Evolutionary conservation across 2,329 filamentous ascomycete genomes (phyloP).

Genomic region (Xylaria sp.): DNA sequence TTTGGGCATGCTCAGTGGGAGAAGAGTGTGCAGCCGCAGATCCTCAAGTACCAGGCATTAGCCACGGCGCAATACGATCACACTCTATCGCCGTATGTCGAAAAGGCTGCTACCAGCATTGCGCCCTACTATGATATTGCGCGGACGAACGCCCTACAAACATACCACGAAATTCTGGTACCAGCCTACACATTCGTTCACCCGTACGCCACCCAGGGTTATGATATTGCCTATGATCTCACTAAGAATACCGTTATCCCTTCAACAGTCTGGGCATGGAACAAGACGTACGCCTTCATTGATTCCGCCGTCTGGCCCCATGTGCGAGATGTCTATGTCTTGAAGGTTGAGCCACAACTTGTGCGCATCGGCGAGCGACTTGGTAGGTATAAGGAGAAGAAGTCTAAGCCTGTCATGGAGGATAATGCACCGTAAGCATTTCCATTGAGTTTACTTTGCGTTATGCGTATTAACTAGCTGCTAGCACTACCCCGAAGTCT

Average conservation of each 20-base stretch:
- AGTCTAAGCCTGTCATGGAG: constrained; percentile 44
- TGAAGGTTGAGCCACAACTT: constrained; percentile 95
- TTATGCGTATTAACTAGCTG: constrained; percentile 15
- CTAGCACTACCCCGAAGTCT: constrained; percentile 41
- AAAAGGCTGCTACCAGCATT: constrained; percentile 60
- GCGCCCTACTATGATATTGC: constrained; percentile 76
- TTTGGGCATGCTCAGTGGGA: constrained; percentile 78
- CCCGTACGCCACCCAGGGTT: constrained; percentile 75
- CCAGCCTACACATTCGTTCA: constrained; percentile 76
- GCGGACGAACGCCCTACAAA: constrained; percentile 65
- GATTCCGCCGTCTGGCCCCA: constrained; percentile 82
- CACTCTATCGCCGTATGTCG: constrained; percentile 74
- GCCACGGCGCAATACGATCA: constrained; percentile 71
- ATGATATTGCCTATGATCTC: constrained; percentile 69
- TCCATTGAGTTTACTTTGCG: neutral
- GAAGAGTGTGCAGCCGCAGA: constrained; percentile 74
- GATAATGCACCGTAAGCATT: constrained; percentile 42
- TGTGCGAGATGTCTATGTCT: constrained; percentile 77
- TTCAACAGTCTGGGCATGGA: constrained; percentile 72
- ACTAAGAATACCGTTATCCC: constrained; percentile 74
- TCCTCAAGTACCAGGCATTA: constrained; percentile 67
- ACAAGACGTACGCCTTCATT: constrained; percentile 71
- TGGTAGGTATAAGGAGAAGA: constrained; percentile 69
- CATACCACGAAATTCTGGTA: constrained; percentile 74
- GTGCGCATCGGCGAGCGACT: constrained; percentile 89